Percentiles rank a stretch among this genome's conserved stretches.
These are phyloP conservation scores for Diutina siamensis DNA, from an alignment of 1,139 yeast genomes.

Conservation along the genomic window DNA sequence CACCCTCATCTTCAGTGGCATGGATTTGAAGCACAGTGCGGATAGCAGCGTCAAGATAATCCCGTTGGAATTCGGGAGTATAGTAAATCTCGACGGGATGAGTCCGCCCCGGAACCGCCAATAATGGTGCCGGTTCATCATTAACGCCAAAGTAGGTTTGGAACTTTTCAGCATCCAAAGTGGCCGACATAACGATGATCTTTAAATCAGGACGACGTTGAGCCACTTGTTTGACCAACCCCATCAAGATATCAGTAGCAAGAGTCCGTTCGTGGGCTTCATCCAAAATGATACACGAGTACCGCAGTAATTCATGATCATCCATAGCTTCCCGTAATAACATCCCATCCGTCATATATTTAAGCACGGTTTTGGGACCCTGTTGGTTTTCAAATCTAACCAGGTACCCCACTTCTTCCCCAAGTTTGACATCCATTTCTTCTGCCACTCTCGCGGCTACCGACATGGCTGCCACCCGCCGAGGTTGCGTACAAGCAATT, in stretches of 20 bases:
- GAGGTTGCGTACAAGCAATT: conserved; percentile 95
- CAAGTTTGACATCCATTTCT: conserved; percentile 85
- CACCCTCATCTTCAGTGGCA: conserved; percentile 93
- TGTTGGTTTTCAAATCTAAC: conserved; percentile 92
- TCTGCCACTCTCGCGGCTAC: conserved; percentile 95
- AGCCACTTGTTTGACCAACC: conserved; percentile 74
- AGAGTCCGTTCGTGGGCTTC: conserved; percentile 98
- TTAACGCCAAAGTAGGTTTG: conserved; percentile 60
- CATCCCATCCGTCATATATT: conserved; percentile 99
- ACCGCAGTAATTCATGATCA: conserved; percentile 69
- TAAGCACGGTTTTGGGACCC: conserved; percentile 65
- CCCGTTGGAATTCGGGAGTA: conserved; percentile 93
- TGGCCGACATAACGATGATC: conserved; percentile 93
- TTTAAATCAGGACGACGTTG: conserved; percentile 77
- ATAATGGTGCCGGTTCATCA: conserved; percentile 61
- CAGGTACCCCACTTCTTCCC: conserved; percentile 88
- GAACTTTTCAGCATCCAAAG: conserved; percentile 93
- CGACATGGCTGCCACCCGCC: conserved; percentile 97
- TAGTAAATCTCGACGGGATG: conserved; percentile 95
- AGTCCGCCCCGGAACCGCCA: conserved; percentile 97
- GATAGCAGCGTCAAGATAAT: conserved; percentile 88
- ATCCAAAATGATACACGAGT: conserved; percentile 86
- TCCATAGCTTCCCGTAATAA: conserved; percentile 94
- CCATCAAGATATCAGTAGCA: conserved; percentile 96
- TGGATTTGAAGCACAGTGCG: conserved; percentile 93